A percentile compares a stretch with the other conserved stretches of the same genome.
These are phyloP conservation scores for Neoascochyta sp. DNA, from an alignment of 2,329 filamentous ascomycete genomes.

Conservation along the genomic window DNA sequence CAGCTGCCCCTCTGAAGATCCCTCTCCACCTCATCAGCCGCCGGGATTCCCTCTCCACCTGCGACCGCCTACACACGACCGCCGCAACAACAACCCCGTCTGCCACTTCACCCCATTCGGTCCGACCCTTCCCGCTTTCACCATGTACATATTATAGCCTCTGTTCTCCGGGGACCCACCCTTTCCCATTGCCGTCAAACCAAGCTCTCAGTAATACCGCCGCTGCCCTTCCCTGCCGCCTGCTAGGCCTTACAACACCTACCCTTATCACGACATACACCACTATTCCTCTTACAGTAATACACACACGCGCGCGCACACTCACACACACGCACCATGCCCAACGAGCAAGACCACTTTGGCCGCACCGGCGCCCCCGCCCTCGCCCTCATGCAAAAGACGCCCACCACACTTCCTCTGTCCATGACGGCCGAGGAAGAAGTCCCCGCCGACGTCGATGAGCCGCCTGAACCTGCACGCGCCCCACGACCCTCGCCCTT, in stretches of 20 bases:
- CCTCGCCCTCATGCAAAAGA: slow-evolving; percentile 27
- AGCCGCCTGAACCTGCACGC: slow-evolving; percentile 72
- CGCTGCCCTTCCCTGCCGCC: slow-evolving; percentile 5
- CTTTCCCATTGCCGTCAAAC: slow-evolving; percentile 12
- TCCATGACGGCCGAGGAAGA: slow-evolving; percentile 55
- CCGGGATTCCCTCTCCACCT: slow-evolving; percentile 30
- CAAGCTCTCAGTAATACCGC: slow-evolving; percentile 7
- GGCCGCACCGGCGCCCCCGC: slow-evolving; percentile 15
- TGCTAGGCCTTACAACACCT: too few relatives aligned
- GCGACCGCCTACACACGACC: slow-evolving; percentile 16
- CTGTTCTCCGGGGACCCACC: slow-evolving; percentile 37
- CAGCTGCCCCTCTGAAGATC: too few relatives aligned
- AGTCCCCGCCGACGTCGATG: slow-evolving; percentile 71
- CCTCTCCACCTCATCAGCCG: slow-evolving; percentile 28
- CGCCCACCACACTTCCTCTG: slow-evolving; percentile 22
- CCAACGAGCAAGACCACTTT: slow-evolving; percentile 31
- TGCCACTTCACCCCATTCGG: slow-evolving; percentile 24
- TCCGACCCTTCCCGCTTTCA: slow-evolving; percentile 25
- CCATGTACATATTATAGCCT: slow-evolving; percentile 40
- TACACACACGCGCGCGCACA: slow-evolving; percentile 1
- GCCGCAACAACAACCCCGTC: slow-evolving; percentile 20
- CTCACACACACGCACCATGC: slow-evolving; percentile 22
- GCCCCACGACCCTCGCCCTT: slow-evolving; percentile 43
- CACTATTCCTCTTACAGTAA: slow-evolving; percentile 5
- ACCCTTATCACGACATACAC: slow-evolving; percentile 9